Base-by-base conservation (phyloP, 768 basidiomycete species). In the Piloderma croceum region DNA sequence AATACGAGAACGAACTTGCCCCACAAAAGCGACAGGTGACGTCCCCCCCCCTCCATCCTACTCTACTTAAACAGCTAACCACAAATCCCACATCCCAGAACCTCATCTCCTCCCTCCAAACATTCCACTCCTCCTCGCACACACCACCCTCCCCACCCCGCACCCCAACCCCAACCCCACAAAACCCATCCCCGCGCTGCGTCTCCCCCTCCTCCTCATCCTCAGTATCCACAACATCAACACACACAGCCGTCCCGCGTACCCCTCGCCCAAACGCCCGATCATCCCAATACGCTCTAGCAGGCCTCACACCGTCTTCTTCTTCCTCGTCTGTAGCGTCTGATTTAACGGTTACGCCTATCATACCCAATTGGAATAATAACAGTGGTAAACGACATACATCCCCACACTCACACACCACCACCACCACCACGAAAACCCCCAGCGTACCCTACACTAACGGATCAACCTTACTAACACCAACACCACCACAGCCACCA, bases 141-240 rank as follows among this genome's bases (percentile, higher is more conserved):
- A 20, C 58, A 24, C 32, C 60, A 22, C 35, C 61, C 13, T 46
- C 52, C 17, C 45, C 62, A 42, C 54, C 60, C 37, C 53, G 69
- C 12, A 57, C 69, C 34, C 68, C 69, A 19, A 46, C 67, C 12
- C 57, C 50, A 1, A 51, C 42, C 13, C 42, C 51, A 22, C 35
- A 52, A 12, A 39, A 24, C 22, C 32, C 42, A 17, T 44, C 73
- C 74, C 2, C 79, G 73, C 20, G 62, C 74, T 11, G 71, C 76
- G 3, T 78, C 81, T 1, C 65, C 77, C 3, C 71, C 76, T 1
- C 78, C 0, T 83, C 83, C 0, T 77, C 77, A 0, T 82, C 85
- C 0, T 82, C 83, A 3, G 63, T 81, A 22, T 86, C 84, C 0
- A 84, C 82, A 6, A 70, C 74, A 3, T 87, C 84, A 0, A 84